Percentiles rank a stretch among this genome's conserved stretches.
These are phyloP conservation scores for Acanthamoeba sp. DNA, from an alignment of 208 protist species.

Conservation along the genomic window DNA sequence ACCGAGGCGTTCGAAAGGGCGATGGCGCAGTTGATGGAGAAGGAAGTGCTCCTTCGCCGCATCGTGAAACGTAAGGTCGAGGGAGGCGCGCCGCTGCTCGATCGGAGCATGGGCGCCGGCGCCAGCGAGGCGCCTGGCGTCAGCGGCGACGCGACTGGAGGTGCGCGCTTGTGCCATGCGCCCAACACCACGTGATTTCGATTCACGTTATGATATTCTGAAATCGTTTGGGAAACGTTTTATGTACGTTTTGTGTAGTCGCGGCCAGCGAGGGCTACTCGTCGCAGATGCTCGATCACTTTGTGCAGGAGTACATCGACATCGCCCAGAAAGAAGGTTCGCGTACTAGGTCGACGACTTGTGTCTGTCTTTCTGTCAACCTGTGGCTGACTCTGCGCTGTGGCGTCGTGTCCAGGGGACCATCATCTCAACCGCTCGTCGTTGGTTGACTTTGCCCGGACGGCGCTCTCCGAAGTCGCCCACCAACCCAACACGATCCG, in stretches of 20 bases:
- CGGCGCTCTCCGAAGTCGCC: background rate
- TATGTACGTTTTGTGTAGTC: too few relatives aligned
- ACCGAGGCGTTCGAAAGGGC: slow-evolving; percentile 24
- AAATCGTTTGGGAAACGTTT: too few relatives aligned
- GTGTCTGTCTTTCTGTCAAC: too few relatives aligned
- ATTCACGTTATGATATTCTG: too few relatives aligned
- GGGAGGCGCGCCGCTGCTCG: background rate
- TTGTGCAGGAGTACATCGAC: background rate
- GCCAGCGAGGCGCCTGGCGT: too few relatives aligned
- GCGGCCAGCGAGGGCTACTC: background rate
- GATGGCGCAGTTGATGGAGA: slow-evolving; percentile 15
- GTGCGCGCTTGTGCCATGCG: too few relatives aligned
- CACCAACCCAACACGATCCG: slow-evolving; percentile 47
- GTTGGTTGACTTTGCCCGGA: background rate
- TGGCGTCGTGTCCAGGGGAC: background rate
- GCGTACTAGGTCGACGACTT: too few relatives aligned
- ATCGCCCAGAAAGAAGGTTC: slow-evolving; percentile 16
- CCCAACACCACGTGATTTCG: too few relatives aligned
- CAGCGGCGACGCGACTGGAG: too few relatives aligned
- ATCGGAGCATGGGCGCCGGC: too few relatives aligned
- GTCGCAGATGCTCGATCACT: slow-evolving; percentile 50
- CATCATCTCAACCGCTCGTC: background rate
- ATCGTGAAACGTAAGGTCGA: slow-evolving; percentile 3
- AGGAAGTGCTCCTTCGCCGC: slow-evolving; percentile 38
- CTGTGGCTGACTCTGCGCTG: too few relatives aligned